Evolutionary conservation across 345 rosid genomes (phyloP).

Genomic region (Limnanthes douglasii): DNA sequence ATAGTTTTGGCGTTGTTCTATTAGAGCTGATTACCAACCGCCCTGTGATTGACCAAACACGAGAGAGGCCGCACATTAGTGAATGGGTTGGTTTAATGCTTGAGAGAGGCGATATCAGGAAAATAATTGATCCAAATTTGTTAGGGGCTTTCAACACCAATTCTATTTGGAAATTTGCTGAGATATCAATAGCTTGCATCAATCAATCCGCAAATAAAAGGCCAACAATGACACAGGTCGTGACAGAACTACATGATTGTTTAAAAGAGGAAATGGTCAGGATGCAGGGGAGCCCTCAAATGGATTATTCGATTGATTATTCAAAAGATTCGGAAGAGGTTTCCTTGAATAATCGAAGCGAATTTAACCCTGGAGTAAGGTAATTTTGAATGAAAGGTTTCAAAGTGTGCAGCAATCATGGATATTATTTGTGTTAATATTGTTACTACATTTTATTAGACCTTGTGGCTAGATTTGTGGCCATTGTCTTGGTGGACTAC

Average conservation of each 20-base stretch:
- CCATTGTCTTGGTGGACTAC: no score
- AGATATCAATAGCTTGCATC: slow-evolving; percentile 25
- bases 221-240: slow-evolving; percentile 21
- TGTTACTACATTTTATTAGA: no score
- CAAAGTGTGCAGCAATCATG: no score
- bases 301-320: no score
- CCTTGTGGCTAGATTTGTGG: no score
- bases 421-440: no score
- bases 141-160: slow-evolving; percentile 14
- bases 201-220: slow-evolving; percentile 12
- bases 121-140: slow-evolving; percentile 24
- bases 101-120: slow-evolving; percentile 19
- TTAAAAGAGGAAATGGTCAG: slow-evolving; percentile 13
- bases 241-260: slow-evolving; percentile 25
- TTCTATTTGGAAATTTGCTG: slow-evolving; percentile 27
- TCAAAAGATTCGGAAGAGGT: neutral
- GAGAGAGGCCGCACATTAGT: slow-evolving; percentile 9
- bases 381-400: no score
- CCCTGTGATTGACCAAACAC: slow-evolving; percentile 8
- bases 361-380: no score
- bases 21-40: slow-evolving; percentile 21
- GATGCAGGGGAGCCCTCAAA: slow-evolving; percentile 9
- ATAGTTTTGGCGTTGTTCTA: slow-evolving; percentile 32
- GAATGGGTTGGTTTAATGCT: slow-evolving; percentile 24
- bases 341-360: no score